Base-by-base conservation (phyloP, 495 filamentous ascomycete species). In the Polyplosphaeria fusca region DNA sequence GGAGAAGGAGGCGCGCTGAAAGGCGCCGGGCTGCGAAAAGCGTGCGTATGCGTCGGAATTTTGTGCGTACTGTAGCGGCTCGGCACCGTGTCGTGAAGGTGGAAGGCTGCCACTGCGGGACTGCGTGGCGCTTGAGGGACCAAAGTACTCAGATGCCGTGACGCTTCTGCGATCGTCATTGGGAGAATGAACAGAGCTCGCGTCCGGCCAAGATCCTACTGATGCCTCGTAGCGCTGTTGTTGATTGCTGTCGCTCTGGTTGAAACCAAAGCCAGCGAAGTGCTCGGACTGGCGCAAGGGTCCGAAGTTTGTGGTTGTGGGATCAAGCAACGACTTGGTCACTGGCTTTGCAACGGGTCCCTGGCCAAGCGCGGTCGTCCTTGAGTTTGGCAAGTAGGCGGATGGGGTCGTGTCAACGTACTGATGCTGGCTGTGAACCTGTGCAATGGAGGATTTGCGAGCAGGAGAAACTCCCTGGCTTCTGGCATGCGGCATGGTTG, bases 391-490 rank as follows among this genome's bases (percentile, higher is more conserved):
- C 18, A 53, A 61, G 43, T 43, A 65, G 26, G 37, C 23, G 3
- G 38, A 13, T 4, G 62, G n/a, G 13, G 62, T n/a, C 3, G 40
- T 26, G 3, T 67, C 64, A 18, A 39, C 40, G 55, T 54, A 67
- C 19, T 58, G 30, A 52, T 57, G 60, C 20, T 54, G 20, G 11
- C 48, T 12, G 20, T 57, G 54, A 3, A 45, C 71, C 27, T 76
- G 73, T 38, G 77, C 76, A 52, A 67, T 72, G 5, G 72, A 52
- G 35, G 76, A 73, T 35, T 69, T 73, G 28, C 79, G 73, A 22
- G 75, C 69, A 4, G 80, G 79, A 12, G 80, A 82, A 3, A 76
- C 76, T 12, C 71, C 73, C 43, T 77, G 68, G 53, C 70, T 79
- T 43, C 77, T 70, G 22, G 67, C 61, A 48, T 77, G 71, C 24